Percentiles rank a stretch among this genome's conserved stretches.
Evolutionary conservation across 2,329 filamentous ascomycete species (phyloP).

Genomic region (Colletotrichum trifolii): DNA sequence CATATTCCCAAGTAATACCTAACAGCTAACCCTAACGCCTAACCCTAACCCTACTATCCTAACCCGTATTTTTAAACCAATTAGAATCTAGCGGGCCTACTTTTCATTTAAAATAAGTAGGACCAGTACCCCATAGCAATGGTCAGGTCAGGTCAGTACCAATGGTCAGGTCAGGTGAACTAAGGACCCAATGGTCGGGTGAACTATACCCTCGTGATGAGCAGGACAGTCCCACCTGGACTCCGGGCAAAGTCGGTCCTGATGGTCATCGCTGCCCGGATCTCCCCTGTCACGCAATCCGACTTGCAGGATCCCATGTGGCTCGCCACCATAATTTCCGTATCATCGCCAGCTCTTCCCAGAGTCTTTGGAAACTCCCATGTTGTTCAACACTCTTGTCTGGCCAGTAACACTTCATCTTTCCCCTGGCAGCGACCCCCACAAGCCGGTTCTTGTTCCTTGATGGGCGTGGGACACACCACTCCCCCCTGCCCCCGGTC

Average conservation of each 20-base stretch:
- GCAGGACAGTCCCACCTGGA: neutral
- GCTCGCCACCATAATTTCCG: constrained; percentile 1
- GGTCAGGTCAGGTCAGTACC: too few relatives aligned
- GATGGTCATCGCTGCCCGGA: neutral
- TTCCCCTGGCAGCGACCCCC: neutral
- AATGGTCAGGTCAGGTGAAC: too few relatives aligned
- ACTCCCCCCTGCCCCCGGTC: constrained; percentile 6
- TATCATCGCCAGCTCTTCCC: neutral
- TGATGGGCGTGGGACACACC: neutral
- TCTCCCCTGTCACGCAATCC: constrained; percentile 11
- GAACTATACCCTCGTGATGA: too few relatives aligned
- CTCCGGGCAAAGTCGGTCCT: neutral
- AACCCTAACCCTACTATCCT: too few relatives aligned
- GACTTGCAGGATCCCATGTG: constrained; percentile 6
- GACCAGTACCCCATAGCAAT: too few relatives aligned
- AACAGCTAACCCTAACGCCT: too few relatives aligned
- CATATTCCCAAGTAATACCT: too few relatives aligned
- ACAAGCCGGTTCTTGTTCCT: constrained; percentile 16
- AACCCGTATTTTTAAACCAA: too few relatives aligned
- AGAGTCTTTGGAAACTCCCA: neutral
- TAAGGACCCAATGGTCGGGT: too few relatives aligned
- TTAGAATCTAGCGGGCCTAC: too few relatives aligned
- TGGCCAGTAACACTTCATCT: constrained; percentile 3
- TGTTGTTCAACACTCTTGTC: neutral
- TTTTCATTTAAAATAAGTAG: too few relatives aligned